A percentile compares a stretch with the other conserved stretches of the same genome.
Evolutionary conservation across 257 asterid species (phyloP).

Genomic region (Solanum sparsipilum): DNA sequence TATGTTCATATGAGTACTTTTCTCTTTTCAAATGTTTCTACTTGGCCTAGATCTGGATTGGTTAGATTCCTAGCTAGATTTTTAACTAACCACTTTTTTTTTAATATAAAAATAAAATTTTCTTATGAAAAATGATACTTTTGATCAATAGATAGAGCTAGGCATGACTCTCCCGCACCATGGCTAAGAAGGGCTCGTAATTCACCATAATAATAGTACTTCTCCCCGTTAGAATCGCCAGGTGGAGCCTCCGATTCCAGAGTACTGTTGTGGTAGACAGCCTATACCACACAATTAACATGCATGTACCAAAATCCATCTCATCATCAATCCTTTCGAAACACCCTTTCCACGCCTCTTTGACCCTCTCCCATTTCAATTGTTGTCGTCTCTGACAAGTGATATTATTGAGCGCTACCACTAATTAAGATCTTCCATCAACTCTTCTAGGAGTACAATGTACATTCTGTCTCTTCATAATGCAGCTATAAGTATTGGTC

Average conservation of each 20-base stretch:
- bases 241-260: constrained; percentile 10
- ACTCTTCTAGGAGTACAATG: not conserved
- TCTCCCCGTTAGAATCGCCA: constrained; percentile 2
- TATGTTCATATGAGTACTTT: not conserved
- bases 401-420: no score
- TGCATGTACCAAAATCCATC: not conserved
- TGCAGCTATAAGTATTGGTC: not conserved
- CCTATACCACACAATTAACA: not conserved
- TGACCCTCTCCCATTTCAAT: not conserved
- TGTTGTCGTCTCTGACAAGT: not conserved
- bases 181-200: constrained; percentile 15
- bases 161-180: constrained; percentile 5
- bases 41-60: not conserved
- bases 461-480: not conserved
- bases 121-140: not conserved
- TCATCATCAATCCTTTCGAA: not conserved
- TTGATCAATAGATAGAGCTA: constrained; percentile 14
- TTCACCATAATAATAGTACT: constrained; percentile 3
- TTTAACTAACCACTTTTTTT: not conserved
- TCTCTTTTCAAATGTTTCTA: not conserved
- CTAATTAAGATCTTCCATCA: not conserved
- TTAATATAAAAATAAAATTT: no score
- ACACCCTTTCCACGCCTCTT: not conserved
- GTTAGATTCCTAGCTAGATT: not conserved
- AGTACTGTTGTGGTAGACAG: not conserved